These are phyloP conservation scores for Lipomyces kockii DNA, from an alignment of 805 yeast genomes.

Conservation along the genomic window DNA sequence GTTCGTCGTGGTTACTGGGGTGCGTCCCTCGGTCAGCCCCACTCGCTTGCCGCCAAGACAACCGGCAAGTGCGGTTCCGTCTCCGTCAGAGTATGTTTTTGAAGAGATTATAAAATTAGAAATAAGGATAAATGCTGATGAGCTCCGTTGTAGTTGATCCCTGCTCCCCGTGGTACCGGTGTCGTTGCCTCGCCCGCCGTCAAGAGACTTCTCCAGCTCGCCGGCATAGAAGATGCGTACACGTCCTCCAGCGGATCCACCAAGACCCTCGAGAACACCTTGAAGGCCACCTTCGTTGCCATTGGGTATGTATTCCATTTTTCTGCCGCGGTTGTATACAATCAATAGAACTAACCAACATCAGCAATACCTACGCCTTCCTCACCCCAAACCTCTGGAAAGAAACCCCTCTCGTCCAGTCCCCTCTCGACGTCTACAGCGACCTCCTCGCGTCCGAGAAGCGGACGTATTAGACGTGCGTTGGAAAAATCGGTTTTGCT, in stretches of 20 bases:
- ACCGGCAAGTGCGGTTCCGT: constrained; percentile 99
- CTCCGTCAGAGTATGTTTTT: constrained; percentile 63
- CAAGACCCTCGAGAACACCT: constrained; percentile 99
- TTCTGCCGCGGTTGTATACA: neutral
- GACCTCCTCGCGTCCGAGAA: constrained; percentile 39
- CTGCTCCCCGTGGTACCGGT: constrained; percentile 99
- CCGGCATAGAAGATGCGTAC: constrained; percentile 99
- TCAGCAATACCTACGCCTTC: constrained; percentile 98
- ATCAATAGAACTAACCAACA: neutral
- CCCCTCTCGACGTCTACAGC: constrained; percentile 90
- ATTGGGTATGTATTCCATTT: constrained; percentile 48
- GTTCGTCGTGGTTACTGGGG: constrained; percentile 99
- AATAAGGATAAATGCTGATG: neutral
- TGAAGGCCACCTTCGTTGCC: constrained; percentile 99
- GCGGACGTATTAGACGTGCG: constrained; percentile 32
- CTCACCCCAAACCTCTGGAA: constrained; percentile 99
- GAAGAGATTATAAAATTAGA: neutral
- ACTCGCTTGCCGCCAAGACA: constrained; percentile 96
- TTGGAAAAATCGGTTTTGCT: neutral
- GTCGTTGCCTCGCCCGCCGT: constrained; percentile 99
- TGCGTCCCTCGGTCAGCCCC: constrained; percentile 99
- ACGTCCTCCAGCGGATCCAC: constrained; percentile 98
- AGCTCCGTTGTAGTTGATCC: constrained; percentile 61
- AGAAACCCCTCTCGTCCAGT: constrained; percentile 77
- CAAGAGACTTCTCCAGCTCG: constrained; percentile 97